These are phyloP conservation scores for Xanthoparmelia taractica DNA, from an alignment of 495 filamentous ascomycete species.

Conservation along the genomic window DNA sequence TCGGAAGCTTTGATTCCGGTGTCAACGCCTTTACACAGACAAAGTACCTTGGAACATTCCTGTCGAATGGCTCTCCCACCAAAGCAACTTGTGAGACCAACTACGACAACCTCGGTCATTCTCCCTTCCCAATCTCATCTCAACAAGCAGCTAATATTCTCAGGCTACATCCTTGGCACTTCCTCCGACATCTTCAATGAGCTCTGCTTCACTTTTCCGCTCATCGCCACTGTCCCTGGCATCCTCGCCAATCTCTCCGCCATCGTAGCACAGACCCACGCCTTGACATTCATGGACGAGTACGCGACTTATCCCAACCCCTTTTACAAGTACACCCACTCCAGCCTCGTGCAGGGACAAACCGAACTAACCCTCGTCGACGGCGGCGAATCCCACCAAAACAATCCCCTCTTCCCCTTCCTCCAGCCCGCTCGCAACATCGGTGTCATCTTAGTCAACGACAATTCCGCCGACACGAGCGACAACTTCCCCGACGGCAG, in stretches of 20 bases:
- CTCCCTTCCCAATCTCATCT: background rate
- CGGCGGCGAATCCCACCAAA: slow-evolving; percentile 39
- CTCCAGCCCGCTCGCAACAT: slow-evolving; percentile 35
- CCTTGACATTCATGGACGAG: slow-evolving; percentile 25
- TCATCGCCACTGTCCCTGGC: slow-evolving; percentile 12
- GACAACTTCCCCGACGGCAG: slow-evolving; percentile 39
- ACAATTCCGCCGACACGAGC: slow-evolving; percentile 38
- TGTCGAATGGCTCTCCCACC: slow-evolving; percentile 30
- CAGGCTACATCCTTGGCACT: slow-evolving; percentile 40
- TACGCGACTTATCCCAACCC: slow-evolving; percentile 40
- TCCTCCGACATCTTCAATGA: slow-evolving; percentile 35
- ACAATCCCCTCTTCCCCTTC: slow-evolving; percentile 42
- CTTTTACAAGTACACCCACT: slow-evolving; percentile 34
- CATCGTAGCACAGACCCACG: slow-evolving; percentile 23
- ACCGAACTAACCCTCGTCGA: slow-evolving; percentile 35
- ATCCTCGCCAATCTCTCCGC: slow-evolving; percentile 21
- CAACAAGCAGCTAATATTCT: background rate
- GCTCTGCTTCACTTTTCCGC: slow-evolving; percentile 27
- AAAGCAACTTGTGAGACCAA: slow-evolving; percentile 33
- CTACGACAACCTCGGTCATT: slow-evolving; percentile 44
- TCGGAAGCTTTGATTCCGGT: slow-evolving; percentile 39
- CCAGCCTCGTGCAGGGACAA: slow-evolving; percentile 28
- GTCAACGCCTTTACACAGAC: slow-evolving; percentile 38
- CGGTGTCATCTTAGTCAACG: slow-evolving; percentile 40
- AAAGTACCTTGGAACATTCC: slow-evolving; percentile 38